Base-by-base conservation (phyloP, 306 rosid species). In the Rosa rugosa region DNA sequence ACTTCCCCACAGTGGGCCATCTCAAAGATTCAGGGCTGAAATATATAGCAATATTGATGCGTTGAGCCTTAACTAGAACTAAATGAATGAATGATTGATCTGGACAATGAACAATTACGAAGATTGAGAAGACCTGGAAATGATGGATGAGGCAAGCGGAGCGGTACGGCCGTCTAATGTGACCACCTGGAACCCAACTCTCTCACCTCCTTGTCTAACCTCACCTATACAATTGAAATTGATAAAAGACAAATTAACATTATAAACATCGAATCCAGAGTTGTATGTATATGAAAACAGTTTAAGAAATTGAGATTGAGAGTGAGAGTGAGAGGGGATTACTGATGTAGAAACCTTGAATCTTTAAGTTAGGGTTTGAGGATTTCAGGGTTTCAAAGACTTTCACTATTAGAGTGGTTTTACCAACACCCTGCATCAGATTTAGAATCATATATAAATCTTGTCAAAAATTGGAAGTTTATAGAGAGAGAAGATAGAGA, bases 1-100 rank as follows among this genome's bases (percentile, higher is more conserved):
- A 94, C 85, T 83, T 90, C 74, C 97, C 97, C 69, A 94, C 98
- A 80, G 69, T 87, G 8, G 98, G 98, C 97, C 98, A 94, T 80
- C 88, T 84, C 31, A 65, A 64, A 65, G 92, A 89, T 81, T 86
- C 92, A 2, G 85, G 76, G 75, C 97, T 90, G 92, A 73, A 80
- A 86, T 11, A 38, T 54, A 71, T 14, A 63, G 20, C 69, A 31
- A 12, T 11, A 25, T 6, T 63, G 45, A 67, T 40, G 62, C 63
- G 3, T 23, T 3, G 57, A 75, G 73, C 49, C 69, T 14, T 18
- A 79, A 7, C 18, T 20, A 6, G 8, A n/a, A 42, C 40, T 13
- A 22, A 75, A 54, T 45, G 38, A 57, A 18, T 18, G 18, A 38
- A 12, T 8, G 23, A 49, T 10, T 11, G 36, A 41, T 42, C 45